Percentiles rank a stretch among this genome's conserved stretches.
phyloP scores from a whole-genome alignment of 352 stramenopile species.

The Globisporangium irregulare region DNA sequence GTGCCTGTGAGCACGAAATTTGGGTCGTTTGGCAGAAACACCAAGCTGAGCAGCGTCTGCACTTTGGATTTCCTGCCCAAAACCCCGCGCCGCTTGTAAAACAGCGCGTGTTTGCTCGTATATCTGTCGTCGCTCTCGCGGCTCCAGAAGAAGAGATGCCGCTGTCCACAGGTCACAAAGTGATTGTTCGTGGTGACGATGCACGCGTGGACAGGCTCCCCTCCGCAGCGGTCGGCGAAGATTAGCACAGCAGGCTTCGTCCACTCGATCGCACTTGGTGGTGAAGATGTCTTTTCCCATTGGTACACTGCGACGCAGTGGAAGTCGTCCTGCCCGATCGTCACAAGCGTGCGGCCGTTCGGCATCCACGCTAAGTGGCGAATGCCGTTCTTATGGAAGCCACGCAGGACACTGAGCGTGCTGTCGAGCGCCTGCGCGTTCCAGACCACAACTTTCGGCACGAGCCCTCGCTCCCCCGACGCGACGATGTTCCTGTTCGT shows the following conservation, averaged over 20 bases:
- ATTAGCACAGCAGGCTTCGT: constrained; percentile 45
- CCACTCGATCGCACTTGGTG: constrained; percentile 37
- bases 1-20: constrained; percentile 63
- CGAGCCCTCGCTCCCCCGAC: constrained; percentile 50
- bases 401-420: constrained; percentile 57
- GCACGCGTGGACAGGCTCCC: constrained; percentile 48
- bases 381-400: constrained; percentile 68
- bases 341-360: constrained; percentile 65
- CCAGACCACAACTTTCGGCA: constrained; percentile 73
- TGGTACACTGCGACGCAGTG: constrained; percentile 79
- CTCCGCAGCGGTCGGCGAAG: constrained; percentile 49
- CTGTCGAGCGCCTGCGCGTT: constrained; percentile 33
- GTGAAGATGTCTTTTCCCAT: constrained; percentile 33
- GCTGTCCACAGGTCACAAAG: constrained; percentile 63
- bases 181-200: constrained; percentile 34
- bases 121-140: constrained; percentile 63
- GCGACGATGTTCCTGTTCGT: constrained; percentile 45
- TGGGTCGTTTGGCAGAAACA: constrained; percentile 37
- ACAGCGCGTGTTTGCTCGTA: constrained; percentile 39
- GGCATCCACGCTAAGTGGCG: constrained; percentile 68
- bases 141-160: constrained; percentile 75
- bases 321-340: constrained; percentile 60
- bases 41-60: constrained; percentile 65
- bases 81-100: constrained; percentile 47
- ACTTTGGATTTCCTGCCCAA: constrained; percentile 68